Percentiles rank a stretch among this genome's conserved stretches.
These are phyloP conservation scores for Barnettozyma vustinii DNA, from an alignment of 805 yeast species.

Conservation along the genomic window DNA sequence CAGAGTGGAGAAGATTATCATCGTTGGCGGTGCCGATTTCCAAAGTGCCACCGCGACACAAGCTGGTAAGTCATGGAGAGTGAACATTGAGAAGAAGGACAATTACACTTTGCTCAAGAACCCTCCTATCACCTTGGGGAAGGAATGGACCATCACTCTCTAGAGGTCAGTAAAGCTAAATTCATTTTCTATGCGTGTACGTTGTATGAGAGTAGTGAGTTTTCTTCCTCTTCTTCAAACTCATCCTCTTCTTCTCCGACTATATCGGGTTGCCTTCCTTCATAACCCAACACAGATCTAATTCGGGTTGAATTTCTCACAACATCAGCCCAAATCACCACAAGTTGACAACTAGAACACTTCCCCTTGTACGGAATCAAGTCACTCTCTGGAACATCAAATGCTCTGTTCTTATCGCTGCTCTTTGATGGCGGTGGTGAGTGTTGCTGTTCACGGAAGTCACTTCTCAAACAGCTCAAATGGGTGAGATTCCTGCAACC, in stretches of 20 bases:
- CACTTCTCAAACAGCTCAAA: slow-evolving; percentile 34
- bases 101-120: slow-evolving; percentile 36
- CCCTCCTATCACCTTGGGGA: slow-evolving; percentile 42
- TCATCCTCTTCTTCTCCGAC: slow-evolving; percentile 9
- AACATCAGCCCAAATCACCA: slow-evolving; percentile 26
- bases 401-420: background rate
- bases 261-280: slow-evolving; percentile 7
- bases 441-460: slow-evolving; percentile 8
- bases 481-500: slow-evolving; percentile 33
- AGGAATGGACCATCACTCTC: slow-evolving; percentile 43
- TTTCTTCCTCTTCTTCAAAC: slow-evolving; percentile 13
- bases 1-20: slow-evolving; percentile 49
- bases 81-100: slow-evolving; percentile 22
- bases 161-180: slow-evolving; percentile 5
- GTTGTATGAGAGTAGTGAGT: background rate
- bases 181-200: background rate
- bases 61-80: slow-evolving; percentile 33
- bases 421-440: background rate
- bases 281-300: slow-evolving; percentile 9
- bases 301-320: slow-evolving; percentile 24
- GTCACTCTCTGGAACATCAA: slow-evolving; percentile 9
- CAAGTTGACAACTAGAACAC: slow-evolving; percentile 27
- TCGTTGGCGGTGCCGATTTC: slow-evolving; percentile 34
- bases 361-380: slow-evolving; percentile 26
- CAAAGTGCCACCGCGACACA: slow-evolving; percentile 29